Percentiles rank a stretch among this genome's conserved stretches.
Evolutionary conservation across 2,329 filamentous ascomycete genomes (phyloP).

Genomic region (Penicillium verrucosum): DNA sequence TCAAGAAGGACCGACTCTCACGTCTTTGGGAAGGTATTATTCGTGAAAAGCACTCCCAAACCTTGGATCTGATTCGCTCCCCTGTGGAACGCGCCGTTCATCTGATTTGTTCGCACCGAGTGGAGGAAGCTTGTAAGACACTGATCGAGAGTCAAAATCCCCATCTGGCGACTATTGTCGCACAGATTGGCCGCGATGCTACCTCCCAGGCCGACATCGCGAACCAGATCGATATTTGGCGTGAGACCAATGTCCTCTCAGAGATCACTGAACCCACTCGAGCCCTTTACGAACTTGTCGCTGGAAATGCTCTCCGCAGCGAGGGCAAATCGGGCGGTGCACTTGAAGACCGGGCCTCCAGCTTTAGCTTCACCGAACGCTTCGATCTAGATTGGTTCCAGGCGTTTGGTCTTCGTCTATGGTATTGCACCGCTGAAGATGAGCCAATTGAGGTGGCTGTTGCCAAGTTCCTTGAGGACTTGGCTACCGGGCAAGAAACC

Average conservation of each 20-base stretch:
- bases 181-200: constrained; percentile 74
- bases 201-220: constrained; percentile 70
- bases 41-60: constrained; percentile 63
- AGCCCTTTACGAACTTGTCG: constrained; percentile 82
- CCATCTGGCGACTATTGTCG: constrained; percentile 77
- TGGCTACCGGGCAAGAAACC: constrained; percentile 66
- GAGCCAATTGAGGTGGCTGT: constrained; percentile 73
- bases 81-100: constrained; percentile 81
- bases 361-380: constrained; percentile 76
- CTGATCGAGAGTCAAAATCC: constrained; percentile 74
- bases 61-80: constrained; percentile 62
- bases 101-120: constrained; percentile 71
- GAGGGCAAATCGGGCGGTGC: constrained; percentile 69
- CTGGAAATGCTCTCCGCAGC: constrained; percentile 81
- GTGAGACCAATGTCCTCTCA: constrained; percentile 73
- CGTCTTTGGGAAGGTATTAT: constrained; percentile 42
- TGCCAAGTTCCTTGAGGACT: constrained; percentile 67
- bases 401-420: constrained; percentile 84
- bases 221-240: constrained; percentile 80
- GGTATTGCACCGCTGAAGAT: constrained; percentile 71
- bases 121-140: constrained; percentile 77
- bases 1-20: constrained; percentile 49
- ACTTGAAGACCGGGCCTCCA: constrained; percentile 73
- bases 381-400: constrained; percentile 92
- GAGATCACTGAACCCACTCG: constrained; percentile 84